A percentile compares a stretch with the other conserved stretches of the same genome.
These are phyloP conservation scores for Cladochytrium replicatum DNA, from an alignment of 192 early-diverging fungal genomes.

Conservation along the genomic window DNA sequence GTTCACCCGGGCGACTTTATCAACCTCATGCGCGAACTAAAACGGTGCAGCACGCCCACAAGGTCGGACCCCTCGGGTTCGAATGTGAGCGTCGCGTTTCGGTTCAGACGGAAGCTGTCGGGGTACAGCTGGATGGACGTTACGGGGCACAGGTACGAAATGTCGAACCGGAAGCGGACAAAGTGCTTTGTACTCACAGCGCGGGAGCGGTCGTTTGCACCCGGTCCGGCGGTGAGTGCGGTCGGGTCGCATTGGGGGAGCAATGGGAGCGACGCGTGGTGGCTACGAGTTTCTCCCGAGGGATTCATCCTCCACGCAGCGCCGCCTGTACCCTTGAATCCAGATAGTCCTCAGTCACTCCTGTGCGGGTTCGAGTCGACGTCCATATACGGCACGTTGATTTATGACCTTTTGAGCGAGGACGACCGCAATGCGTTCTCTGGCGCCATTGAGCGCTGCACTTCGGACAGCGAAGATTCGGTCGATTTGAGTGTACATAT, in stretches of 20 bases:
- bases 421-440: too few species aligned
- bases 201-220: slow-evolving; percentile 12
- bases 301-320: slow-evolving; percentile 34
- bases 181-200: slow-evolving; percentile 49
- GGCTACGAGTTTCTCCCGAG: slow-evolving; percentile 33
- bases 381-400: too few species aligned
- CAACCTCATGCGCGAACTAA: slow-evolving; percentile 41
- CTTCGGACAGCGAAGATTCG: too few species aligned
- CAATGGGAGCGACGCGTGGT: slow-evolving; percentile 28
- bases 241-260: too few species aligned
- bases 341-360: too few species aligned
- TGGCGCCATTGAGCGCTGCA: too few species aligned
- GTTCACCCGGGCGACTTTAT: slow-evolving; percentile 39
- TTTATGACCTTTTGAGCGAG: too few species aligned
- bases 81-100: slow-evolving; percentile 26
- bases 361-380: too few species aligned
- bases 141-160: slow-evolving; percentile 43
- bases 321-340: too few species aligned
- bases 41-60: slow-evolving; percentile 27
- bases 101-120: slow-evolving; percentile 35
- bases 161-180: slow-evolving; percentile 32
- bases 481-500: too few species aligned
- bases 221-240: background rate
- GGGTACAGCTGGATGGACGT: slow-evolving; percentile 43
- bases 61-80: too few species aligned